Evolutionary conservation across 2,329 filamentous ascomycete genomes (phyloP), one percentile per base, ranked within the genome.

Genomic region (Alternaria tenuissima): DNA sequence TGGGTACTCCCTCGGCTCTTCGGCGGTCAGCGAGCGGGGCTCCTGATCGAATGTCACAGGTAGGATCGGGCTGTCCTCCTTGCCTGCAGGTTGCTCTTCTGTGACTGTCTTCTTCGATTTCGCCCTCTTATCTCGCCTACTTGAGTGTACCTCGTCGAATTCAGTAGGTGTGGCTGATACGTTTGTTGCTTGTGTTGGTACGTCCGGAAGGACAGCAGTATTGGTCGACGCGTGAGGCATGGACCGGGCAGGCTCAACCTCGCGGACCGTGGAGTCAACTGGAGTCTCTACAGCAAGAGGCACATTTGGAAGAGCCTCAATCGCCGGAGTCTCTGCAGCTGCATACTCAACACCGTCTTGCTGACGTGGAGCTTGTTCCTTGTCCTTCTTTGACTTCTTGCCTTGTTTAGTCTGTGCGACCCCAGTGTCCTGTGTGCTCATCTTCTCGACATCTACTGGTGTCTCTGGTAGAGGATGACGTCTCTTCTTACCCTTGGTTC

Each of bases 401-500:
- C 59, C 64, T 59, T 67, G 68, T 58, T 71, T 73, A 38, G 48
- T 62, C 34, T 67, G 48, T 18, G 66, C 55, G 34, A 61, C 41
- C 18, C 57, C 38, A 61, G 56, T 28, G 22, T 44, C 30, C 18
- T 52, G 30, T n/a, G 24, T 44, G 14, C n/a, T 24, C 9, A 11
- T 39, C 7, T 22, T 7, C 11, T 52, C 43, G 2, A 38, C n/a
- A 22, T 52, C 68, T 2, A 59, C 39, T 9, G 48, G 65, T 7
- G 53, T 62, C 2, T 59, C 60, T 32, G 61, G 49, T 4, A 61
- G 43, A 36, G 64, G 64, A 5, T 57, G 52, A 20, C 70, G 71
- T 55, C 70, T 73, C 70, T 83, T 81, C 72, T 83, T 83, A 18
- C 76, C 74, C 64, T 82, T 83, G 8, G 74, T 71, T 62, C 82